Conservation (phyloP, 192 early-diverging fungal species). For the Rhizophagus prolifer region DNA sequence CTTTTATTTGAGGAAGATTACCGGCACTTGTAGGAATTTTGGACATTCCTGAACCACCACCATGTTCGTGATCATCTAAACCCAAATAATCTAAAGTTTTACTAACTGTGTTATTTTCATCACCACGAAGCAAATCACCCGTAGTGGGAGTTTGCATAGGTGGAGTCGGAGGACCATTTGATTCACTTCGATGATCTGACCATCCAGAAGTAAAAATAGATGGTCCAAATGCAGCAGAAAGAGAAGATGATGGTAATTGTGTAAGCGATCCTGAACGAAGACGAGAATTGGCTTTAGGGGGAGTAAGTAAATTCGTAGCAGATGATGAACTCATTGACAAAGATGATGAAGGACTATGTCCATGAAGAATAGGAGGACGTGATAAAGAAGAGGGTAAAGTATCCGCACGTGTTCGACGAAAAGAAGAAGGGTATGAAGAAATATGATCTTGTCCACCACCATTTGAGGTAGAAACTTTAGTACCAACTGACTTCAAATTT, state of each 20-base stretch:
- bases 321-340: constrained; percentile 30
- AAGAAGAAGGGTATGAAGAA: constrained; percentile 31
- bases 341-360: constrained; percentile 29
- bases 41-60: constrained; percentile 27
- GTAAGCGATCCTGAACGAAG: constrained; percentile 56
- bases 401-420: constrained; percentile 49
- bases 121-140: constrained; percentile 49
- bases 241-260: constrained; percentile 46
- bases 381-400: constrained; percentile 44
- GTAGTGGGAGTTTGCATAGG: constrained; percentile 45
- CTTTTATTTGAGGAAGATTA: constrained; percentile 25
- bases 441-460: constrained; percentile 15
- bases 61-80: constrained; percentile 58
- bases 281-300: constrained; percentile 43
- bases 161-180: constrained; percentile 41
- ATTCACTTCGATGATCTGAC: constrained; percentile 38
- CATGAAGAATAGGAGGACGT: constrained; percentile 6
- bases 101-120: constrained; percentile 58
- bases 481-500: constrained; percentile 17
- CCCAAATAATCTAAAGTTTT: constrained; percentile 71
- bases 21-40: constrained; percentile 25
- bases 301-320: constrained; percentile 38
- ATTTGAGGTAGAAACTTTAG: constrained; percentile 13
- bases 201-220: constrained; percentile 61
- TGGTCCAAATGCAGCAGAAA: constrained; percentile 55